A percentile compares a stretch with the other conserved stretches of the same genome.
Conservation (phyloP, 2,329 filamentous ascomycete genomes). For the Blastomyces gilchristii region DNA sequence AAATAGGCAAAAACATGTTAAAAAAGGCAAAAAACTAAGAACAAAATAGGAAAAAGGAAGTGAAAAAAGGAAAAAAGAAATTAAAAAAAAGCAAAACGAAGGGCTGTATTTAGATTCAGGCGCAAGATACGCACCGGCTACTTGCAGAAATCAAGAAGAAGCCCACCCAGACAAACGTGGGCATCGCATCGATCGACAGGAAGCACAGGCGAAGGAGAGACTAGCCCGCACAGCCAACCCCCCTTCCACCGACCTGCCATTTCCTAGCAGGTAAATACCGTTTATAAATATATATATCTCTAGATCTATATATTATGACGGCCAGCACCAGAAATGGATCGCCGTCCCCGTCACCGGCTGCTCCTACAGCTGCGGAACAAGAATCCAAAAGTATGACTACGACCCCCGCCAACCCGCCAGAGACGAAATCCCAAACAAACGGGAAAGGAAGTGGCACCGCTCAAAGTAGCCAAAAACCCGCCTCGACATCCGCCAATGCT, state of each 20-base stretch:
- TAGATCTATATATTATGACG: constrained; percentile 25
- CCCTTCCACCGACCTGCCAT: not conserved
- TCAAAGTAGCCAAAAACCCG: constrained; percentile 54
- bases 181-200: constrained; percentile 15
- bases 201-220: not conserved
- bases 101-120: not conserved
- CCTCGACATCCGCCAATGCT: constrained; percentile 32
- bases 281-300: not conserved
- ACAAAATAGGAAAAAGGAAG: not conserved
- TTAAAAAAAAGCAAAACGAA: no score
- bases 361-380: constrained; percentile 27
- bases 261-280: not conserved
- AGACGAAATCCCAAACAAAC: constrained; percentile 34
- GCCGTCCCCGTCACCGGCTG: constrained; percentile 28
- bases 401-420: constrained; percentile 34
- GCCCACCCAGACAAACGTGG: constrained; percentile 13
- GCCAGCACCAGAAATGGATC: constrained; percentile 29
- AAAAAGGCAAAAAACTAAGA: not conserved
- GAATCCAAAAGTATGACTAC: constrained; percentile 29
- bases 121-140: constrained; percentile 6
- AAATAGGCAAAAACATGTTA: not conserved
- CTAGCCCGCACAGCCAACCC: not conserved
- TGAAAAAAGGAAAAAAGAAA: not conserved
- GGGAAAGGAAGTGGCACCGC: constrained; percentile 41
- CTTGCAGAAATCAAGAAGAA: constrained; percentile 8